Base-by-base conservation (phyloP, 805 yeast species). In the Candida endomychidarum region DNA sequence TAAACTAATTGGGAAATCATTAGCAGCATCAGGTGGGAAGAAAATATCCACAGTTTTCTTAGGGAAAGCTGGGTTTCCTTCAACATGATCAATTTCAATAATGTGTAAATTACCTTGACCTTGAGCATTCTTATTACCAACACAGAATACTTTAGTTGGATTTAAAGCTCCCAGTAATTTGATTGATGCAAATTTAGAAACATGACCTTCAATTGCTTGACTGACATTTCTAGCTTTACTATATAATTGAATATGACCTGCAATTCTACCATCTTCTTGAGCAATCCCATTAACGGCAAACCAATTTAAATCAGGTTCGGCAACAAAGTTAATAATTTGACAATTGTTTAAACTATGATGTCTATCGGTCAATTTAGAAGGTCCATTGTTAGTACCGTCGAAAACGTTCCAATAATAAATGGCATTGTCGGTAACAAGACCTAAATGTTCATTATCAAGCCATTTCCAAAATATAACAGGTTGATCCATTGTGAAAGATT, bases 171-270 rank as follows among this genome's bases (percentile, higher is more conserved):
- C 88, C 38, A 80, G 84, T 52, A 91, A 72, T 46, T 80, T 75
- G 48, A 93, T 69, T 44, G 75, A 72, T 40, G 96, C 88, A 67
- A 93, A 93, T 29, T 81, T 80, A 44, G 96, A 93, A 41, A 95
- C 98, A 64, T 93, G 99, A 54, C 99, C 99, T 58, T 93, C 98
- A 53, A 93, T 87, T 15, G 96, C 90, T 69, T 93, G 99, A 10
- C 97, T 90, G 27, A 91, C 86, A 58, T 86, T 85, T 67, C 98
- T 82, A 39, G 83, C 80, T 60, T 83, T 85, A 45, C 96, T 85
- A 67, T 72, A 93, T 47, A 93, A 78, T 71, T 93, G 99, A 60
- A 91, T 86, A 66, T 87, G 95, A 59, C 99, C 99, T 23, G 88
- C 96, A 51, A 93, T 87, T 55, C 95, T 80, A 49, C 95, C 95